Evolutionary conservation across 1,284 basidiomycete species (phyloP), one percentile per base, ranked within the genome.

Genomic region (Ustilago curta): DNA sequence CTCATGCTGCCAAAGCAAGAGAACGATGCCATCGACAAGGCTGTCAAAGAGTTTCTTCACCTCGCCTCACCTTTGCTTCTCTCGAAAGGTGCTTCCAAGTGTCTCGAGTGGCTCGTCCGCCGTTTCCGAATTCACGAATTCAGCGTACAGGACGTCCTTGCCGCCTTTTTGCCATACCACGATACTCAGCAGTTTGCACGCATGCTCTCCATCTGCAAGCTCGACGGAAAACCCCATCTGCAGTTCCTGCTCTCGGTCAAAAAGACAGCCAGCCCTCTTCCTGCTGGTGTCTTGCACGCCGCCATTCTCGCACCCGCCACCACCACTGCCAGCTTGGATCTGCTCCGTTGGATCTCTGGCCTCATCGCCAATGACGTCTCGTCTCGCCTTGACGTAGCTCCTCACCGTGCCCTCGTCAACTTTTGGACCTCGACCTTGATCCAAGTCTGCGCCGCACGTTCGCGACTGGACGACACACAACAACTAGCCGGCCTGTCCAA

Each of bases 91-190:
- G 90, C 93, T 0, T 91, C 91, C 42, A 95, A 93, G 85, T 90
- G 93, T n/a, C 83, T 99, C 35, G 96, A 99, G 84, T 99, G 96
- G 96, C 89, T 99, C 25, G 93, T 99, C 4, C 88, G 94, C 74
- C 88, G 95, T 61, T 98, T 97, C 86, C 96, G 95, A 81, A 90
- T 98, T 40, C 90, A 98, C 84, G 95, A 98, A 83, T 95, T 97
- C 87, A 97, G 97, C 81, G 88, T 95, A 43, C 88, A 91, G 50
- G 88, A 89, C n/a, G 80, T 95, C 21, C 88, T 99, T 7, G 87
- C 91, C 14, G 87, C 94, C 19, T 98, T 98, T 86, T 86, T 98
- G 29, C 97, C 97, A 0, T 98, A 96, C 84, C 94, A 98, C 82
- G 93, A 95, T 77, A 94, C 96, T 2, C 91, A 92, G 0, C 95